Evolutionary conservation across 768 basidiomycete species (phyloP), one percentile per base, ranked within the genome.

Genomic region (Infundibulicybe gibba): DNA sequence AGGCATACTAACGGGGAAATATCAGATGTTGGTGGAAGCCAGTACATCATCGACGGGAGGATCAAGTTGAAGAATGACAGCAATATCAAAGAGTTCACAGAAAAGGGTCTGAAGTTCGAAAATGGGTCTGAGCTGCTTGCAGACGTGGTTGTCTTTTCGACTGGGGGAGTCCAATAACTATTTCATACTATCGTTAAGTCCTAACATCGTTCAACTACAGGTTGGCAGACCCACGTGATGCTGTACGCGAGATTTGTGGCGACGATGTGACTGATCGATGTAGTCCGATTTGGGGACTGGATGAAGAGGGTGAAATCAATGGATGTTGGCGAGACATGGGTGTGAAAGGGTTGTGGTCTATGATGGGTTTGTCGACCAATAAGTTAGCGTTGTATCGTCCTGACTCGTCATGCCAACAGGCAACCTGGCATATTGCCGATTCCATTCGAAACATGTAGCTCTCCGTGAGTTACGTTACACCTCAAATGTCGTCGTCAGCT

Each of bases 21-120:
- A 3, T 6, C 43, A 76, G 74, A 76, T 51, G 70, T 72, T 48
- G 78, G 77, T 42, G 75, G 71, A 5, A 69, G 69, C 47, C 72
- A 79, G 58, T 61, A 74, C 52, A 73, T 81, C 55, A 70, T 74
- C 46, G 74, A 79, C 50, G 77, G 79, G 25, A 74, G 79, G 58
- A 80, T 82, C 68, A 78, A 79, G 58, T 61, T 81, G 53, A 81
- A 81, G 64, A 77, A 72, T 61, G 76, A 76, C 45, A 59, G 62
- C 32, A 63, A 61, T 38, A 66, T 78, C 44, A 58, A 64, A 31
- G 55, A 54, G 25, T 71, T 74, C 54, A 68, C 64, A 2, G 40
- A 56, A 40, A 56, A 51, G 55, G 35, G 35, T n/a, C 35, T 38
- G 4, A 38, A 38, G 17, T 38, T 38, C 10, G 35, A 38, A 19